Percentiles rank a stretch among this genome's conserved stretches.
Conservation (phyloP, 257 asterid species). For the Solanum etuberosum region DNA sequence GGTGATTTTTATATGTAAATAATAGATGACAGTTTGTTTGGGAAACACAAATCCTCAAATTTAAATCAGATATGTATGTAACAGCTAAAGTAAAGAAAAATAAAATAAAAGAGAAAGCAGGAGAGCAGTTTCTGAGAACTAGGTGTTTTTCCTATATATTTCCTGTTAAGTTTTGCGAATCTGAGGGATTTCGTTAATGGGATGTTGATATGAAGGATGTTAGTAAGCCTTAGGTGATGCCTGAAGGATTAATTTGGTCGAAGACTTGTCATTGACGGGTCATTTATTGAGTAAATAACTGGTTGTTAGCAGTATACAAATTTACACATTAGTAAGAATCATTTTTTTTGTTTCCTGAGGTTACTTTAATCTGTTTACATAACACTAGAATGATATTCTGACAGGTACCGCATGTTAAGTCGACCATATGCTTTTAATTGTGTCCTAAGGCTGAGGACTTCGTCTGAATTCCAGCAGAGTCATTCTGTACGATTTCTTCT, state of each 20-base stretch:
- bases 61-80: not conserved
- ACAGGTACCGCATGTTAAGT: conserved; percentile 97
- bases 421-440: conserved; percentile 95
- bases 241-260: not conserved
- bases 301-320: not conserved
- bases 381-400: conserved; percentile 21
- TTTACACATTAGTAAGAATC: not conserved
- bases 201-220: not conserved
- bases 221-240: not conserved
- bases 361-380: conserved; percentile 3
- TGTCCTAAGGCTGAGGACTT: conserved; percentile 84
- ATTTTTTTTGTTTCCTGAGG: not conserved
- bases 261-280: not conserved
- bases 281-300: not conserved
- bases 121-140: not conserved
- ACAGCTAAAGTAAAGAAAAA: not conserved
- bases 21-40: not conserved
- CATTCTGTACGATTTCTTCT: conserved; percentile 55
- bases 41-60: not conserved
- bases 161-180: not conserved
- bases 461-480: conserved; percentile 77
- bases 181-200: not conserved
- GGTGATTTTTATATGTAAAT: not conserved
- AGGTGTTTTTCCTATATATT: not conserved
- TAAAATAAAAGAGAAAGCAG: not conserved